These are phyloP conservation scores for Pascua guehoae DNA, from an alignment of 1,284 basidiomycete species.

Conservation along the genomic window DNA sequence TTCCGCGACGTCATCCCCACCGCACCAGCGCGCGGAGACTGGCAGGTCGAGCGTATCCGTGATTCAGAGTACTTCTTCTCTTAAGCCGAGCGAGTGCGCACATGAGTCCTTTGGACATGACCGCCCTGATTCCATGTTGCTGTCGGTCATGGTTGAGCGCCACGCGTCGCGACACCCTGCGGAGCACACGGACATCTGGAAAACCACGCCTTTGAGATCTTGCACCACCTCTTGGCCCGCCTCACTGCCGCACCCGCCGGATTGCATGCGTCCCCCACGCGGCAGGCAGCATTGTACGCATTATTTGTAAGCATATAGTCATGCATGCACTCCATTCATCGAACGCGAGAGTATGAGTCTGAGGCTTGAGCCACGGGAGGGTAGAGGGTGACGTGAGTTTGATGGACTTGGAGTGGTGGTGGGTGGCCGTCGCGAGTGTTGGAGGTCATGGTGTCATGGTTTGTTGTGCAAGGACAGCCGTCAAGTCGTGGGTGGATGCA, in stretches of 20 bases:
- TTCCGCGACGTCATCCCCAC: constrained; percentile 75
- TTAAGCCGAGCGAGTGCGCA: constrained; percentile 25
- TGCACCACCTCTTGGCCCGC: not conserved
- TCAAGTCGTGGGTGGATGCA: no score
- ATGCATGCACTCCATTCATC: constrained; percentile 15
- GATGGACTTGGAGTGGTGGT: no score
- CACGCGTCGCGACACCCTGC: no score
- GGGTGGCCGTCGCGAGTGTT: no score
- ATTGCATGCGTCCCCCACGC: not conserved
- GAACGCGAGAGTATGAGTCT: not conserved
- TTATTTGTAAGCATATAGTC: constrained; percentile 17
- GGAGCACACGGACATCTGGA: not conserved
- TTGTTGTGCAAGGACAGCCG: no score
- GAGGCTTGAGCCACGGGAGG: no score
- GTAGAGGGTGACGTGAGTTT: not conserved
- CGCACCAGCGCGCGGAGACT: constrained; percentile 79
- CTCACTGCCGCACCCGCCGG: not conserved
- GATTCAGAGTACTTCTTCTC: constrained; percentile 82
- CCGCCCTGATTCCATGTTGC: no score
- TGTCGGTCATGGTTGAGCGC: no score
- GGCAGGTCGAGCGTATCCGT: constrained; percentile 81
- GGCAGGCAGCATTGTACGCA: constrained; percentile 8
- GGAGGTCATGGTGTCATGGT: no score
- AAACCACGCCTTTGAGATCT: not conserved
- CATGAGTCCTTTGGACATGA: no score